Evolutionary conservation across 441 rosid species (phyloP), one percentile per base, ranked within the genome.

Genomic region (Populus trichocarpa): DNA sequence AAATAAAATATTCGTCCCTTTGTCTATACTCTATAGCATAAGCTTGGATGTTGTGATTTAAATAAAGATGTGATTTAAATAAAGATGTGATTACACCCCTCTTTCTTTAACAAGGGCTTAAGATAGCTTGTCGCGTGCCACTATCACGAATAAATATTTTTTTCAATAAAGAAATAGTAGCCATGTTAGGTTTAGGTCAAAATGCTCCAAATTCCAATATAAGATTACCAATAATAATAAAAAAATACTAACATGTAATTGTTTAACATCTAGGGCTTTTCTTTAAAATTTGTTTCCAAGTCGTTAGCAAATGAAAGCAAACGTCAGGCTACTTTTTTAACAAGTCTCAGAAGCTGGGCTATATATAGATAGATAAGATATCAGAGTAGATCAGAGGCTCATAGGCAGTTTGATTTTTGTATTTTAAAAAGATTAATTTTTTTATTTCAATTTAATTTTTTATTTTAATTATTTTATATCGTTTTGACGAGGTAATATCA

Each of bases 41-140:
- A 78, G 80, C 53, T 79, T 77, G 88, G 84, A 79, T 78, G 82
- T 79, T 75, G 85, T 65, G 81, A 79, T 84, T 83, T 79, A 74
- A 65, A 80, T 76, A 72, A 13, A 67, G 59, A 76, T 22, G 70
- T 82, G 33, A 72, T 75, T 83, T 79, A 74, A 65, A 80, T 76
- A 72, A 13, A 67, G 59, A 76, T 22, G 70, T 82, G 33, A 72
- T 75, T 3, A 33, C 63, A 14, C 14, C 0, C 18, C 36, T 33
- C 26, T 36, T 12, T 13, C 16, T 32, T 5, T 0, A 5, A 33
- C 74, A 25, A 25, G 28, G 32, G 70, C 81, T 78, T 13, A 75
- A 77, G 42, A 57, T 76, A 67, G 18, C 84, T 77, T 74, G 82
- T 72, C 76, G 78, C 28, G 79, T 67, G 79, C 81, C 82, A 75